Percentiles rank a stretch among this genome's conserved stretches.
phyloP scores from a whole-genome alignment of 2,329 filamentous ascomycete genomes.

The Botrytis aclada region DNA sequence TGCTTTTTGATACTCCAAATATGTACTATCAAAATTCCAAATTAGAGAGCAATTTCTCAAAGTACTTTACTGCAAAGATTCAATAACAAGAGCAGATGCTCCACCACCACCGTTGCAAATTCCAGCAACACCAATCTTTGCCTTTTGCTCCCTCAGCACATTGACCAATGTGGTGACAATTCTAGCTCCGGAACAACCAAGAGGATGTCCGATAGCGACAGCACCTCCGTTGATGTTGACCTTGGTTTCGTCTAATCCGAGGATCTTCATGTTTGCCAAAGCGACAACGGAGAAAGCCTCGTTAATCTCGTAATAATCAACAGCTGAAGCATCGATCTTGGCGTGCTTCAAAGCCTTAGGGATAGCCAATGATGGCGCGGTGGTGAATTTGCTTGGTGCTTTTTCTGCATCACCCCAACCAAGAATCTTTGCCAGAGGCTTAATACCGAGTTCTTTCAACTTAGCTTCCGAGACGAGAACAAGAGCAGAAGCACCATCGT shows the following conservation, averaged over 20 bases:
- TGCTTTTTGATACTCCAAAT: slow-evolving; percentile 15
- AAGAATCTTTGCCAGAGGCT: slow-evolving; percentile 91
- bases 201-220: slow-evolving; percentile 91
- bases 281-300: slow-evolving; percentile 98
- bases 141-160: slow-evolving; percentile 85
- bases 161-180: slow-evolving; percentile 88
- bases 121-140: slow-evolving; percentile 87
- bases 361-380: slow-evolving; percentile 86
- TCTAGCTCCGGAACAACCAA: slow-evolving; percentile 89
- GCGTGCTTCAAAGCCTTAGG: slow-evolving; percentile 98
- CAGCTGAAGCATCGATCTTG: slow-evolving; percentile 68
- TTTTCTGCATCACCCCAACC: slow-evolving; percentile 96
- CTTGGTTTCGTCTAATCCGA: slow-evolving; percentile 74
- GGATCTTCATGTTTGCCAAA: slow-evolving; percentile 91
- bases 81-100: slow-evolving; percentile 89
- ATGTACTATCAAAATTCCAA: slow-evolving; percentile 2
- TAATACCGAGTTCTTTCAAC: slow-evolving; percentile 86
- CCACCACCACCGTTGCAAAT: slow-evolving; percentile 99
- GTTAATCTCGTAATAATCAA: slow-evolving; percentile 98
- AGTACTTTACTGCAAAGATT: slow-evolving; percentile 45
- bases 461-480: slow-evolving; percentile 93
- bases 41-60: neutral
- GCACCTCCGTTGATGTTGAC: slow-evolving; percentile 95
- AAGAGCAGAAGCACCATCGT: slow-evolving; percentile 88
- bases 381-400: slow-evolving; percentile 92